Conservation (phyloP, 306 rosid species). For the Spatholobus suberectus region DNA sequence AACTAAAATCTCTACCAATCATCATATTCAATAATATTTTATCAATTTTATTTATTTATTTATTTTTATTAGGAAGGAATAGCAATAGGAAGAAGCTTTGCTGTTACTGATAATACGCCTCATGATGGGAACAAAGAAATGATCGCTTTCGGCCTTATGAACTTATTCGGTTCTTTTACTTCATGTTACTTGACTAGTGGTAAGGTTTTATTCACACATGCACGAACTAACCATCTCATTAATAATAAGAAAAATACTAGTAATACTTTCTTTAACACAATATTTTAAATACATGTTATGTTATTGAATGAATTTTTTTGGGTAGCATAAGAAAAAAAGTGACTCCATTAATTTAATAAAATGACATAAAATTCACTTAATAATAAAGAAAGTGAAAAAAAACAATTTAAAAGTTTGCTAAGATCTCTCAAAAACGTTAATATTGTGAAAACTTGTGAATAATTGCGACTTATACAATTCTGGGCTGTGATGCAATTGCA, state of each 20-base stretch:
- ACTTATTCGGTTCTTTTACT: conserved; percentile 76
- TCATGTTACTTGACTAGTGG: conserved; percentile 97
- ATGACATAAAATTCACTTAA: too few species aligned
- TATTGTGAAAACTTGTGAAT: too few species aligned
- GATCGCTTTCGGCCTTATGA: conserved; percentile 91
- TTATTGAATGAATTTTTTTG: too few species aligned
- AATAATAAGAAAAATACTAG: neutral
- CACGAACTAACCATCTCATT: neutral
- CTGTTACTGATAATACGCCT: conserved; percentile 65
- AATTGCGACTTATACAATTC: too few species aligned
- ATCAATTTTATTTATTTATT: neutral
- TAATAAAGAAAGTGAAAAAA: too few species aligned
- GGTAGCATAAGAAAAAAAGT: too few species aligned
- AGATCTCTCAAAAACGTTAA: too few species aligned
- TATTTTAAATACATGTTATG: too few species aligned
- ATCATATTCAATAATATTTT: neutral
- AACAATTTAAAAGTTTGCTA: too few species aligned
- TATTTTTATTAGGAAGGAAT: conserved; percentile 77
- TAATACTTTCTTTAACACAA: too few species aligned
- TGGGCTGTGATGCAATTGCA: too few species aligned
- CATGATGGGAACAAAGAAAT: conserved; percentile 95
- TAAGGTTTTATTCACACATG: conserved; percentile 29
- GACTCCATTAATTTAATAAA: too few species aligned
- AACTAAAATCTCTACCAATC: neutral
- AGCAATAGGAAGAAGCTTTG: conserved; percentile 93